These are phyloP conservation scores for Niebla homalea DNA, from an alignment of 495 filamentous ascomycete genomes.

Conservation along the genomic window DNA sequence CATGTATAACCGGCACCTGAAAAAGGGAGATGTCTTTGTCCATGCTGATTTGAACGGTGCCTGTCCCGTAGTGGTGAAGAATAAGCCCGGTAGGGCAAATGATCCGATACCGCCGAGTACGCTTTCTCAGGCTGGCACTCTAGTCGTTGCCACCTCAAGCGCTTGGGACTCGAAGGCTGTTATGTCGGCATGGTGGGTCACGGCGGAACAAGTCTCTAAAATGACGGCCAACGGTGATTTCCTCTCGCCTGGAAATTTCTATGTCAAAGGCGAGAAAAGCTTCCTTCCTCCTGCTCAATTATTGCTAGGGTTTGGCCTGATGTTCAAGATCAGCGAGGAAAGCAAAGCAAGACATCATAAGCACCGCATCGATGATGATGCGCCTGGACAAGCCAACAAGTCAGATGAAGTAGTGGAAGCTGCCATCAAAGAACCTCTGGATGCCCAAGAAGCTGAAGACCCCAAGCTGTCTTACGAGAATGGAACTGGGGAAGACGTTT, in stretches of 20 bases:
- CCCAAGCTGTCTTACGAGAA: slow-evolving; percentile 21
- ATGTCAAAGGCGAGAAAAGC: slow-evolving; percentile 74
- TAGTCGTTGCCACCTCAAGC: slow-evolving; percentile 68
- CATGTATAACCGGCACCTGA: slow-evolving; percentile 70
- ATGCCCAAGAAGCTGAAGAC: slow-evolving; percentile 12
- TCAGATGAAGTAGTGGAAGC: slow-evolving; percentile 9
- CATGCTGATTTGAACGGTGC: slow-evolving; percentile 85
- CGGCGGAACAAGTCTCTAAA: slow-evolving; percentile 78
- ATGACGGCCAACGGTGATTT: slow-evolving; percentile 66
- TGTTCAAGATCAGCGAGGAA: slow-evolving; percentile 83
- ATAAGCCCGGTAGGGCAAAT: slow-evolving; percentile 56
- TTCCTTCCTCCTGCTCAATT: slow-evolving; percentile 81
- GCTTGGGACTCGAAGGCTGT: slow-evolving; percentile 94
- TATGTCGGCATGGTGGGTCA: slow-evolving; percentile 92
- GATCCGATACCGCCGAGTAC: slow-evolving; percentile 85
- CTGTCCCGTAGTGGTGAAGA: slow-evolving; percentile 71
- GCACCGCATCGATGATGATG: slow-evolving; percentile 46
- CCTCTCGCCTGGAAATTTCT: slow-evolving; percentile 60
- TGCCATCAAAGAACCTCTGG: background rate
- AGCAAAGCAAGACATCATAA: slow-evolving; percentile 69
- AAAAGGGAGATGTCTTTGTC: slow-evolving; percentile 81
- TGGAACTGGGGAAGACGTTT: slow-evolving; percentile 19
- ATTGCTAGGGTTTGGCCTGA: slow-evolving; percentile 69
- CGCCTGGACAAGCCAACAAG: slow-evolving; percentile 12
- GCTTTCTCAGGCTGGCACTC: slow-evolving; percentile 72